Base-by-base conservation (phyloP, 192 early-diverging fungal species). In the Mortierella alpina region DNA sequence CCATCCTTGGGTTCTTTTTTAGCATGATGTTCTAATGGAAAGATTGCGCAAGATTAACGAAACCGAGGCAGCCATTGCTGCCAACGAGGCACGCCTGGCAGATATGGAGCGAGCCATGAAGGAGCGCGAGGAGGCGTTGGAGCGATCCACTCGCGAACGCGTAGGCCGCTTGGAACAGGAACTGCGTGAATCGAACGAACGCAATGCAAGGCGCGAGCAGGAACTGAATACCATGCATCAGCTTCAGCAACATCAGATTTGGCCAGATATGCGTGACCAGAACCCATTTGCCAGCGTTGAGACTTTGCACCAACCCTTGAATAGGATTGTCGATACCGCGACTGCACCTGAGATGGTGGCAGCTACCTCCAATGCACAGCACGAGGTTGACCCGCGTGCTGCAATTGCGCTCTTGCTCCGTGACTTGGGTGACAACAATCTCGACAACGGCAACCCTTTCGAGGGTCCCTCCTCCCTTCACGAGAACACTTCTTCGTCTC, bases 371-470 rank as follows among this genome's bases (percentile, higher is more conserved):
- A 9, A 59, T 42, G 17, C 56, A 42, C 45, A 15, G 1, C 41
- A 17, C 17, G 58, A 42, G 39, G 41, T 66, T 39, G 47, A 6
- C 20, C 48, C 63, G 10, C 77, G 70, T 9, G 58, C 75, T 17
- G 75, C 77, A 11, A 31, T 72, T 56, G 77, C 77, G 4, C 68
- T 80, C 39, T 66, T 80, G 50, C 52, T 70, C 39, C 77, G 72
- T 41, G 51, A 80, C 52, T 53, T 80, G 48, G 72, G 77, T 54
- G 62, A 40, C 52, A 80, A 68, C 66, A 59, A 80, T 18, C 77
- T 72, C 20, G 54, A 68, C 42, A 62, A 72, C 22, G 42, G 67
- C 41, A 80, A 80, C 60, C 77, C 77, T 10, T 80, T 80, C 57
- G 70, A 66, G 45, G 69, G 72, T 31, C 70, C 77, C 17, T 54